Evolutionary conservation across 1,284 basidiomycete species (phyloP).

Genomic region (Stygiomarasmius scandens): DNA sequence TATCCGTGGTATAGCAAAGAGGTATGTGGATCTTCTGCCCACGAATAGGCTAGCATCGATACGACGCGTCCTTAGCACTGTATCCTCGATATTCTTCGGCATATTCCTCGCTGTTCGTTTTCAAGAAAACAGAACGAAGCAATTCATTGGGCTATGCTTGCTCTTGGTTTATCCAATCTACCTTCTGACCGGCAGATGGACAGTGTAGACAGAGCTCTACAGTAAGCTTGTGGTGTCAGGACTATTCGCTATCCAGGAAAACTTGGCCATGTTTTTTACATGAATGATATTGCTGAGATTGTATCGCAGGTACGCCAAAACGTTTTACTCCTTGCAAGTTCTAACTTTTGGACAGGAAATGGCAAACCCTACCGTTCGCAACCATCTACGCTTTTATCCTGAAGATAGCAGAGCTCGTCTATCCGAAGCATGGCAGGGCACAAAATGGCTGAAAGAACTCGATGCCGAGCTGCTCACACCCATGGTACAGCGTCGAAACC

Average conservation of each 20-base stretch:
- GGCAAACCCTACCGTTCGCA: slow-evolving; percentile 18
- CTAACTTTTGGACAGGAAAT: slow-evolving; percentile 28
- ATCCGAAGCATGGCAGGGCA: slow-evolving; percentile 12
- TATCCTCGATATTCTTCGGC: slow-evolving; percentile 35
- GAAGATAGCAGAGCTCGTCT: slow-evolving; percentile 11
- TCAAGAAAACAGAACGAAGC: slow-evolving; percentile 32
- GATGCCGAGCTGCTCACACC: slow-evolving; percentile 11
- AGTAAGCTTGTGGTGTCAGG: slow-evolving; percentile 35
- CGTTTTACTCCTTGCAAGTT: neutral
- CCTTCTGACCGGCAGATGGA: slow-evolving; percentile 31
- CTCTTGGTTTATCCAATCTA: slow-evolving; percentile 29
- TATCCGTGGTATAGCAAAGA: slow-evolving; percentile 1
- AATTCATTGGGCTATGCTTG: slow-evolving; percentile 33
- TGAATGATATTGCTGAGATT: slow-evolving; percentile 32
- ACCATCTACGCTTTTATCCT: slow-evolving; percentile 15
- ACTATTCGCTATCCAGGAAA: slow-evolving; percentile 31
- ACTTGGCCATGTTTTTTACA: slow-evolving; percentile 37
- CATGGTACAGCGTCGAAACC: slow-evolving; percentile 1
- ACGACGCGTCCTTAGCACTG: slow-evolving; percentile 27
- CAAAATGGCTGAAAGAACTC: slow-evolving; percentile 14
- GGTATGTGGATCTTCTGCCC: neutral
- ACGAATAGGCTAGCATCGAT: too few relatives aligned
- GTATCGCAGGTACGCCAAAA: slow-evolving; percentile 30
- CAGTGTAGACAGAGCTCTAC: slow-evolving; percentile 25
- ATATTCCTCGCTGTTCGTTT: slow-evolving; percentile 37